Conservation (phyloP, 371 early-diverging fungal genomes). For the Actinomucor elegans region DNA sequence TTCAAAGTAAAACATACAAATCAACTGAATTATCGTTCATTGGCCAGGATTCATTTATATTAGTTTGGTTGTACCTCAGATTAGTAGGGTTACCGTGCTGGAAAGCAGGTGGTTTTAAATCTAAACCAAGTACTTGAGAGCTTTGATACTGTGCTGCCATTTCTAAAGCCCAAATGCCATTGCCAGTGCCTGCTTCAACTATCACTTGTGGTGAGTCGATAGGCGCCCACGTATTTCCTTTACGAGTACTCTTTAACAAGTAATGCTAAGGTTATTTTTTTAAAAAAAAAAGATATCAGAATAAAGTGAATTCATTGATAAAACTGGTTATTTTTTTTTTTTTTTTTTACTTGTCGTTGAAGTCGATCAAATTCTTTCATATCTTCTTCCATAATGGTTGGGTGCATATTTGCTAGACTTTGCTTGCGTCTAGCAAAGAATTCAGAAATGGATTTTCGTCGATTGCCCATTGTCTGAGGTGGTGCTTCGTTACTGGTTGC, state of each 20-base stretch:
- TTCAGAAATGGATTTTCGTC: constrained; percentile 49
- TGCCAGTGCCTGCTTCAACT: constrained; percentile 54
- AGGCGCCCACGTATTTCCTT: constrained; percentile 39
- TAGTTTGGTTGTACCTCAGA: constrained; percentile 28
- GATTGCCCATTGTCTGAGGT: neutral
- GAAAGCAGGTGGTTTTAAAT: constrained; percentile 47
- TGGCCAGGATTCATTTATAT: constrained; percentile 41
- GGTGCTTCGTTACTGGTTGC: neutral
- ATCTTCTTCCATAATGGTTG: constrained; percentile 30
- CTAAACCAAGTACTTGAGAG: constrained; percentile 53
- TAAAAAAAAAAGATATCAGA: too few relatives aligned
- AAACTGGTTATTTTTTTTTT: too few relatives aligned
- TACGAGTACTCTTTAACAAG: constrained; percentile 43
- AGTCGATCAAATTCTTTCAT: constrained; percentile 43
- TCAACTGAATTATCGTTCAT: constrained; percentile 34
- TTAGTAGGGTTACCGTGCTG: constrained; percentile 34
- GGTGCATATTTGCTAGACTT: constrained; percentile 24
- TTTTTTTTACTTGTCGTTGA: too few relatives aligned
- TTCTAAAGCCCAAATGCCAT: constrained; percentile 64
- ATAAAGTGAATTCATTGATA: too few relatives aligned
- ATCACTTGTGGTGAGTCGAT: constrained; percentile 40
- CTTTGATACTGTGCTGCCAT: constrained; percentile 52
- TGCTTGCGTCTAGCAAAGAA: constrained; percentile 44
- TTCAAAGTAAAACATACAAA: constrained; percentile 26
- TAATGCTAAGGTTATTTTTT: too few relatives aligned